Base-by-base conservation (phyloP, 371 early-diverging fungal species). In the Haplosporangium sp. region DNA sequence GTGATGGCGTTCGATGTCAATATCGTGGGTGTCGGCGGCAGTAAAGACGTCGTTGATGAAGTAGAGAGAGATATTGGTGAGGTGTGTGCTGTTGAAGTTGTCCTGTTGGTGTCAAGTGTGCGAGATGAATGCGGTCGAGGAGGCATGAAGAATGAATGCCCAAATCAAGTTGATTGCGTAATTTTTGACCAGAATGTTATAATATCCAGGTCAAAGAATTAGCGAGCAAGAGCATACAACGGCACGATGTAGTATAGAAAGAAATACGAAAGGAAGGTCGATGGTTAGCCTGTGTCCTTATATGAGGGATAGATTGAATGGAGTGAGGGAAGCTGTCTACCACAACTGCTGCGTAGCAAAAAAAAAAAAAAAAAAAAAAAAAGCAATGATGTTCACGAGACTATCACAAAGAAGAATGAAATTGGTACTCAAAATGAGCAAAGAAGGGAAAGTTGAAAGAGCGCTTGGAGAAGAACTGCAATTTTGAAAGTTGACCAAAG, bases 1-100 rank as follows among this genome's bases (percentile, higher is more conserved):
- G 81, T 79, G 62, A 74, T 74, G 62, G 68, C 71, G 67, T 59
- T 65, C n/a, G 69, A 65, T n/a, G 72, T 68, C 69, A 65, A 69
- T 58, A 67, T 56, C 11, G 56, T 20, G 38, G 61, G 63, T 40
- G 53, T 58, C 8, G 66, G 65, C 4, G 61, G 56, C 27, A 42
- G 34, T 19, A 61, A 42, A 53, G 59, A 63, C 63, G 67, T 48
- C 35, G 62, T 60, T 40, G 67, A 38, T 27, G 61, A n/a, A 8
- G 58, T 55, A 8, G 65, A 69, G 10, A 61, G 34, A 40, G 67
- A 20, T 38, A 55, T 20, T 8, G 62, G 19, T 19, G 27, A 35
- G 37, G 69, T 11, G 11, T 15, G 58, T 6, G 61, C 34, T 40
- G 63, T 40, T 69, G 67, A 56, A 35, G 63, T 42, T 63, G 58